Evolutionary conservation across 192 early-diverging fungal genomes (phyloP).

Genomic region (Lunasporangiospora selenospora): DNA sequence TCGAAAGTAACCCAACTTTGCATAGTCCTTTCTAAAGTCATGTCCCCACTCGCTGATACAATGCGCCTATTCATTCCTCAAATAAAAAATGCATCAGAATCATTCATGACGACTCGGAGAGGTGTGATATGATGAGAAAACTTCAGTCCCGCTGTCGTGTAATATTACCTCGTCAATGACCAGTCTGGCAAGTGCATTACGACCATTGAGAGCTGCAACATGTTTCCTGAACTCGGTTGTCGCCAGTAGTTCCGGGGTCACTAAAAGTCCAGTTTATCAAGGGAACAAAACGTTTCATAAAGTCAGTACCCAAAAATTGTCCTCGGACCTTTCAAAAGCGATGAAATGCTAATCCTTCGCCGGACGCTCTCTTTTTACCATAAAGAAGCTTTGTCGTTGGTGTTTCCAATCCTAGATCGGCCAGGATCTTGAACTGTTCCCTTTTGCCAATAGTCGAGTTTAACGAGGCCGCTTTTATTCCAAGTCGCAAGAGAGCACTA

Average conservation of each 20-base stretch:
- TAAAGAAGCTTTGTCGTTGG: constrained; percentile 75
- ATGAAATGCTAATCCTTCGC: no score
- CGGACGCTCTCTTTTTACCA: constrained; percentile 13
- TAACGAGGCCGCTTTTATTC: constrained; percentile 53
- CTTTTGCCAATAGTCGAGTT: constrained; percentile 65
- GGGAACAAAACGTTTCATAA: background rate
- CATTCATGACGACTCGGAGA: no score
- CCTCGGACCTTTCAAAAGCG: no score
- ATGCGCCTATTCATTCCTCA: constrained; percentile 74
- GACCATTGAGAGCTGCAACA: constrained; percentile 60
- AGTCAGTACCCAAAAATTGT: no score
- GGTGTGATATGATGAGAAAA: no score
- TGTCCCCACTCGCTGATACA: constrained; percentile 97
- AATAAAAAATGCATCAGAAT: no score
- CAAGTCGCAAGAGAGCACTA: constrained; percentile 54
- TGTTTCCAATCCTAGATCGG: constrained; percentile 54
- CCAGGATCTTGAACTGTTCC: constrained; percentile 57
- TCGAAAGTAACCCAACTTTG: constrained; percentile 68
- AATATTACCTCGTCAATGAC: constrained; percentile 79
- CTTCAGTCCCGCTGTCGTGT: no score
- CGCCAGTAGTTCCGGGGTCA: constrained; percentile 86
- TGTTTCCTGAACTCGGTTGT: constrained; percentile 65
- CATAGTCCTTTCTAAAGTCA: constrained; percentile 78
- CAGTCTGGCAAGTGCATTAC: constrained; percentile 75
- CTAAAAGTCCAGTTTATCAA: constrained; percentile 6